Conservation (phyloP, 768 basidiomycete species). For the Rhodotorula taiwanensis region DNA sequence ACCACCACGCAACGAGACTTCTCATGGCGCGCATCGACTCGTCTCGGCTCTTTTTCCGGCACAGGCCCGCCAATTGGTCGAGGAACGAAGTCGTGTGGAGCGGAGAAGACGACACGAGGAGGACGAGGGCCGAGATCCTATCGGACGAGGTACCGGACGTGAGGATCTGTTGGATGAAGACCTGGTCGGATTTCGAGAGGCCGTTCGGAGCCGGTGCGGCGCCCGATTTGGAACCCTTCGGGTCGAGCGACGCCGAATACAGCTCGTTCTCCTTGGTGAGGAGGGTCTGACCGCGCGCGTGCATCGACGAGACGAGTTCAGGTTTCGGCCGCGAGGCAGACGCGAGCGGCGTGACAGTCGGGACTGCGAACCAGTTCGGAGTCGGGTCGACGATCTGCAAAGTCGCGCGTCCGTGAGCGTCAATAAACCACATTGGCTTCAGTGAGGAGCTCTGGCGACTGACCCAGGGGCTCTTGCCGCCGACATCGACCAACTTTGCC, state of each 20-base stretch:
- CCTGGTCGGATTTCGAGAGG: constrained; percentile 34
- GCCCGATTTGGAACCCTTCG: constrained; percentile 27
- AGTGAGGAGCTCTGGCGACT: not conserved
- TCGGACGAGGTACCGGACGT: constrained; percentile 85
- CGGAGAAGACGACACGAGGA: constrained; percentile 60
- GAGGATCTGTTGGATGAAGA: constrained; percentile 77
- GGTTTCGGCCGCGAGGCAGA: constrained; percentile 20
- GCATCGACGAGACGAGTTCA: constrained; percentile 19
- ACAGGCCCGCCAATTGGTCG: constrained; percentile 32
- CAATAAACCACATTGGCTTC: no score
- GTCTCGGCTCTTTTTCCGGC: constrained; percentile 64
- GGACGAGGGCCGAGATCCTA: constrained; percentile 77
- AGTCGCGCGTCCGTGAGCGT: no score
- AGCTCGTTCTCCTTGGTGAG: constrained; percentile 40
- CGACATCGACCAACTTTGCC: not conserved
- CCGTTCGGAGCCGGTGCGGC: constrained; percentile 38
- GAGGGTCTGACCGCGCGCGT: constrained; percentile 37
- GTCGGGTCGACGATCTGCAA: constrained; percentile 38
- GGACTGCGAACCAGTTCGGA: constrained; percentile 37
- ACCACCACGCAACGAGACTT: constrained; percentile 95
- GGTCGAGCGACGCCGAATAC: constrained; percentile 39
- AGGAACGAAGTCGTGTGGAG: constrained; percentile 38
- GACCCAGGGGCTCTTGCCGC: constrained; percentile 29
- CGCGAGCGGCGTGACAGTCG: constrained; percentile 19
- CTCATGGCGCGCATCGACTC: constrained; percentile 83